Evolutionary conservation across 495 filamentous ascomycete species (phyloP), one percentile per base, ranked within the genome.

Genomic region (Lophium mytilinum): DNA sequence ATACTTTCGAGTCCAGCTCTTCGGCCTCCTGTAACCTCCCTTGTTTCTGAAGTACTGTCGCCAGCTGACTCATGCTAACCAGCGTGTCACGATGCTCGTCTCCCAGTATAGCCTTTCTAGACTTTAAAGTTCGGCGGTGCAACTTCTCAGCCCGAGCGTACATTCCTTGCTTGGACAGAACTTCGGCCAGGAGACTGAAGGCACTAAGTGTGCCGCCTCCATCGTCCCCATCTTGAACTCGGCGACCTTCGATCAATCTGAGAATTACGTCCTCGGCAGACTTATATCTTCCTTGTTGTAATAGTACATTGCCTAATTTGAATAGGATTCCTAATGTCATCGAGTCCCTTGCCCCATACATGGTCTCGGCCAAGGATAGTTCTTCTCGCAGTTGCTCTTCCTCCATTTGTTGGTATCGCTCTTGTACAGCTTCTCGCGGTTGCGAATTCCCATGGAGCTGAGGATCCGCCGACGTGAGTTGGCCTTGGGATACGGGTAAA

Each of bases 281-380:
- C 35, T 41, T 58, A 37, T 62, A 62, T 45, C 60, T 62, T 50
- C 60, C 60, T 58, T 62, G 60, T 12, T n/a, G 34, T 9, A 58
- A 50, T 33, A 62, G 55, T 42, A 62, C 50, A 1, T 36, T n/a
- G 35, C 60, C 49, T 40, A 62, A 55, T 43, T 54, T 35, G 33
- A 3, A 58, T 33, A 58, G 41, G 41, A 49, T 43, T 33, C 42
- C 19, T 21, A 62, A 43, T 18, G 55, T 54, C 48, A 55, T 18
- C 42, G 60, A 45, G 40, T 54, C 35, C 36, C 34, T 36, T 18
- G 6, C 42, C 24, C 50, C 34, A 35, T 49, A 43, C 35, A 37
- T 6, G 9, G 14, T 62, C 35, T 62, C 60, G 24, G 49, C 42
- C 30, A 33, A 50, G 37, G 43, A 57, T 5, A 62, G 39, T 49